These are phyloP conservation scores for Nannochloris sp. DNA, from an alignment of 139 green algal species.

Conservation along the genomic window DNA sequence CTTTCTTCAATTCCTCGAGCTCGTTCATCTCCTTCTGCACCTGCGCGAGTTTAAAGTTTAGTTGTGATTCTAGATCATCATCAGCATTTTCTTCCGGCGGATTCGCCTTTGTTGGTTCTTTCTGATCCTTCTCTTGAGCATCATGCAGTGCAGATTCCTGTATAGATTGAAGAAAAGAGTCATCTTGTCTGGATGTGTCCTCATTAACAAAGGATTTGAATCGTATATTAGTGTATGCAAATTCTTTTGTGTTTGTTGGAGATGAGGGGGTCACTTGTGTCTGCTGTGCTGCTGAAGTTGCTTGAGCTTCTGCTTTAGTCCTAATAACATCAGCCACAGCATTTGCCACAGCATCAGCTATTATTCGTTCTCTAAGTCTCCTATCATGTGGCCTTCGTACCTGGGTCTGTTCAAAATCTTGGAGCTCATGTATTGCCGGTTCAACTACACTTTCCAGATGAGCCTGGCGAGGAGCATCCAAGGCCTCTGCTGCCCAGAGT, in stretches of 20 bases:
- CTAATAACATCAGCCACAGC: background rate
- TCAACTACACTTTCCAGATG: too few species aligned
- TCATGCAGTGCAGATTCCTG: background rate
- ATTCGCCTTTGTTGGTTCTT: background rate
- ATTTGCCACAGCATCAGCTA: slow-evolving; percentile 2
- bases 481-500: too few species aligned
- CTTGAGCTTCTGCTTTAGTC: slow-evolving; percentile 6
- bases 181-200: background rate
- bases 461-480: too few species aligned
- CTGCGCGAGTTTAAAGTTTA: background rate
- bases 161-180: slow-evolving; percentile 5
- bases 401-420: too few species aligned
- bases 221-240: slow-evolving; percentile 11
- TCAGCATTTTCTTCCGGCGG: too few species aligned
- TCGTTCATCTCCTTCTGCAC: slow-evolving; percentile 2
- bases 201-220: slow-evolving; percentile 1
- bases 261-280: background rate
- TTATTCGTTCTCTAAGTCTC: background rate
- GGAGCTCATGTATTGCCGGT: too few species aligned
- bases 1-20: background rate
- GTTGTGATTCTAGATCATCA: too few species aligned
- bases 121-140: background rate
- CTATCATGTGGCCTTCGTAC: background rate
- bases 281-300: background rate
- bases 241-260: slow-evolving; percentile 13